Evolutionary conservation across 1,139 yeast species (phyloP), one percentile per base, ranked within the genome.

Genomic region (Kodamaea suecica): DNA sequence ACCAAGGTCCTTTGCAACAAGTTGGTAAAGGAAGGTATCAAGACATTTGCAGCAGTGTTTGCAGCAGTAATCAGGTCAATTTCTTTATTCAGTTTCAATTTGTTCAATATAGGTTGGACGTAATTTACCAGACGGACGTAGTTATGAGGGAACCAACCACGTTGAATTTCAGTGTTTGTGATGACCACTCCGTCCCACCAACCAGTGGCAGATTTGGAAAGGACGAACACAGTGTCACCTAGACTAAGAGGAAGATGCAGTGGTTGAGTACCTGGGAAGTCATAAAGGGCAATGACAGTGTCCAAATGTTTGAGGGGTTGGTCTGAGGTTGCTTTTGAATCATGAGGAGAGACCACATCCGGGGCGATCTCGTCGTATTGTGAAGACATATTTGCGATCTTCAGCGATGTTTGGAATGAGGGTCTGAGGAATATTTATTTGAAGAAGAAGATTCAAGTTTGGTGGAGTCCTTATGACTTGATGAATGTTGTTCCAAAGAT

Each of bases 131-230:
- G 59, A 30, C 76, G 64, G 12, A 76, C 77, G 53, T 71, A 76
- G 35, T 72, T 71, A 36, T 69, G 70, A n/a, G 90, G 88, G 56
- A 83, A 80, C 92, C 92, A 83, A 42, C 92, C 92, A 48, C 90
- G 63, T 11, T 62, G 56, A 8, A 72, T 57, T 11, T 65, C 73
- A 17, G 49, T 53, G 5, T 60, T 55, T 32, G 57, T 63, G 9
- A 73, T 50, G 2, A 69, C 52, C 8, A 80, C 70, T 3, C 90
- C 90, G 52, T 83, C 92, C 86, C 88, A 81, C 94, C 94, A 84
- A 2, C 84, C 83, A 2, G 73, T 53, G 20, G 72, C 74, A 6
- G 75, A 63, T 42, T 78, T 79, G 10, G 70, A 53, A 10, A 76
- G 53, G 15, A 77, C 80, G 42, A 73, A 65, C 1, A 76, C 49